Conservation (phyloP, 2,329 filamentous ascomycete species). For the Fusarium citri region DNA sequence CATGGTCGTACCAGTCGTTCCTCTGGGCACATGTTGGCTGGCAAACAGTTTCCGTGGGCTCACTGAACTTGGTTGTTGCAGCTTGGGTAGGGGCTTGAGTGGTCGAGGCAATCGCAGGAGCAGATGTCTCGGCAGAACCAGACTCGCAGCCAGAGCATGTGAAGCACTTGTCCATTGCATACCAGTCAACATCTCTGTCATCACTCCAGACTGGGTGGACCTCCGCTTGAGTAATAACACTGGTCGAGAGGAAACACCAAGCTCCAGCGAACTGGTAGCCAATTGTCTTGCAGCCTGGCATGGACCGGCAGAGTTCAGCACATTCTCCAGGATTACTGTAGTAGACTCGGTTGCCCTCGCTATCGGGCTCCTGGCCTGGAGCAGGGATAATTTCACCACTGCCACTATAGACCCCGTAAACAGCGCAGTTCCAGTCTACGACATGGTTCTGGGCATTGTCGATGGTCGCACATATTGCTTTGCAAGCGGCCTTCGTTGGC, state of each 20-base stretch:
- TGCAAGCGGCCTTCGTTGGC: background rate
- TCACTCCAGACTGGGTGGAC: background rate
- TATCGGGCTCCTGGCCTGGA: background rate
- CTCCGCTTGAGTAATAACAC: background rate
- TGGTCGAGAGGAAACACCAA: background rate
- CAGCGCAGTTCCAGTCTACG: background rate
- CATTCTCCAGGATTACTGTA: background rate
- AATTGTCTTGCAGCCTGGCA: background rate
- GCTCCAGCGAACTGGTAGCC: background rate
- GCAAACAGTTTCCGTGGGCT: background rate
- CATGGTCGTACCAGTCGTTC: background rate
- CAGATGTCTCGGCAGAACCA: background rate
- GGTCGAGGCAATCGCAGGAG: background rate
- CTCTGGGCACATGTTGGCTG: background rate
- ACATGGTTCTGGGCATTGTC: fast-evolving
- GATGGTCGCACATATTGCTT: background rate
- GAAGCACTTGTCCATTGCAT: background rate
- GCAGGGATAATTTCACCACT: background rate
- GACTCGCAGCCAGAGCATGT: background rate
- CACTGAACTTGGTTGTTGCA: background rate
- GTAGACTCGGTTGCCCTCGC: background rate
- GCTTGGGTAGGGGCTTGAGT: background rate
- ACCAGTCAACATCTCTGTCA: constrained; percentile 4
- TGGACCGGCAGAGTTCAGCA: background rate
- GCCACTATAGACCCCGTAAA: background rate